Conservation (phyloP, 2,329 filamentous ascomycete genomes). For the Arachnomyces sp. region DNA sequence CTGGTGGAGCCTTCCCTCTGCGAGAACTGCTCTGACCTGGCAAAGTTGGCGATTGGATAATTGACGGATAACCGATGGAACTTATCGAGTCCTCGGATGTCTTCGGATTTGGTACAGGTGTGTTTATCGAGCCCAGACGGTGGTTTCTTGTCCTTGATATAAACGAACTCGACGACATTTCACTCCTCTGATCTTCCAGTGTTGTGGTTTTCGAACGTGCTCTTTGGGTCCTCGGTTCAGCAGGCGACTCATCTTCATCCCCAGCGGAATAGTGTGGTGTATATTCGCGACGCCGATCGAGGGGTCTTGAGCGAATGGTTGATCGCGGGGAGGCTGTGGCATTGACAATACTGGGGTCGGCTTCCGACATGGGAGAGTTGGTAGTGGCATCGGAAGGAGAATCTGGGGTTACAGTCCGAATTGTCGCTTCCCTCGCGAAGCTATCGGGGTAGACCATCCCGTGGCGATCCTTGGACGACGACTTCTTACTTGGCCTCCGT, state of each 20-base stretch:
- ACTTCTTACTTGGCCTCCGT: constrained; percentile 39
- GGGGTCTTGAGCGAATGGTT: constrained; percentile 24
- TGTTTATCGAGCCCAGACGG: constrained; percentile 34
- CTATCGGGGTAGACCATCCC: constrained; percentile 40
- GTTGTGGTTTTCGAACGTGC: constrained; percentile 35
- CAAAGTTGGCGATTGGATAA: constrained; percentile 34
- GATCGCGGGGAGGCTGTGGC: constrained; percentile 29
- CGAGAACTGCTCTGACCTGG: constrained; percentile 25
- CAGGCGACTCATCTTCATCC: constrained; percentile 26
- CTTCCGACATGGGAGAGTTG: constrained; percentile 31
- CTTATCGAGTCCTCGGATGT: constrained; percentile 29
- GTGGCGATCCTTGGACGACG: constrained; percentile 38
- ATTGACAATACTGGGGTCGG: constrained; percentile 24
- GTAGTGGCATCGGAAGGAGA: constrained; percentile 27
- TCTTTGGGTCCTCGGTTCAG: constrained; percentile 27
- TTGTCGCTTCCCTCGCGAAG: constrained; percentile 35
- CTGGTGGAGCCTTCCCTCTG: constrained; percentile 26
- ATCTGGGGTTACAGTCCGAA: constrained; percentile 41
- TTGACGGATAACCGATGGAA: constrained; percentile 43
- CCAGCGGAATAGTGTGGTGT: constrained; percentile 23
- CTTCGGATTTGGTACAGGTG: constrained; percentile 23
- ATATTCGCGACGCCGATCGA: constrained; percentile 26
- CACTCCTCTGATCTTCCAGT: constrained; percentile 34
- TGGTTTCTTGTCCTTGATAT: constrained; percentile 25
- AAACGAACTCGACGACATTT: constrained; percentile 26